A percentile compares a stretch with the other conserved stretches of the same genome.
These are phyloP conservation scores for Aspergillus affinis DNA, from an alignment of 495 filamentous ascomycete species.

Conservation along the genomic window DNA sequence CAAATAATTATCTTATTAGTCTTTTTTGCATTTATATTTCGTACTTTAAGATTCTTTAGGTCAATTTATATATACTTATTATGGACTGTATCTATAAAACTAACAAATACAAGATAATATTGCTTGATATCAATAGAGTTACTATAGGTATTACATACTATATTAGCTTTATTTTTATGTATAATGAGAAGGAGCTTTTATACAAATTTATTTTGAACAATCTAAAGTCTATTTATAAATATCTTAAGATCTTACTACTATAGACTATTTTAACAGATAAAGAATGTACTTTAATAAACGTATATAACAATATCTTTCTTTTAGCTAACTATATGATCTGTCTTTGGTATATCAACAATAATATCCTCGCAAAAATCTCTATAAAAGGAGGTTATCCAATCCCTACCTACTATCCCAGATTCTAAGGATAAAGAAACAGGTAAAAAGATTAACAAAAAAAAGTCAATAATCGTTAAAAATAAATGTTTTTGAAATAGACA, in stretches of 20 bases:
- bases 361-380: background rate
- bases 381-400: too few species aligned
- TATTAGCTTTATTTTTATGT: conserved; percentile 7
- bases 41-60: background rate
- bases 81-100: background rate
- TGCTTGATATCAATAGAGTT: conserved; percentile 4
- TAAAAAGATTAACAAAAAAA: background rate
- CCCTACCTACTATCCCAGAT: too few species aligned
- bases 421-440: background rate
- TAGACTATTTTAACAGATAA: background rate
- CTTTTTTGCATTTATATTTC: background rate
- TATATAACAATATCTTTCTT: background rate
- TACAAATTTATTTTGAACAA: background rate
- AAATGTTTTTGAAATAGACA: background rate
- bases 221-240: conserved; percentile 1
- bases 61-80: background rate
- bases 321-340: background rate
- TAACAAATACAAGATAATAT: background rate
- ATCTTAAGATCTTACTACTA: background rate
- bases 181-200: background rate
- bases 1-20: conserved; percentile 1
- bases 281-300: background rate
- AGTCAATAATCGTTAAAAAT: background rate
- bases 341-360: background rate
- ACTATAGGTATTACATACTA: background rate